Conservation (phyloP, 1,284 basidiomycete genomes). For the Puccinia triticina region DNA sequence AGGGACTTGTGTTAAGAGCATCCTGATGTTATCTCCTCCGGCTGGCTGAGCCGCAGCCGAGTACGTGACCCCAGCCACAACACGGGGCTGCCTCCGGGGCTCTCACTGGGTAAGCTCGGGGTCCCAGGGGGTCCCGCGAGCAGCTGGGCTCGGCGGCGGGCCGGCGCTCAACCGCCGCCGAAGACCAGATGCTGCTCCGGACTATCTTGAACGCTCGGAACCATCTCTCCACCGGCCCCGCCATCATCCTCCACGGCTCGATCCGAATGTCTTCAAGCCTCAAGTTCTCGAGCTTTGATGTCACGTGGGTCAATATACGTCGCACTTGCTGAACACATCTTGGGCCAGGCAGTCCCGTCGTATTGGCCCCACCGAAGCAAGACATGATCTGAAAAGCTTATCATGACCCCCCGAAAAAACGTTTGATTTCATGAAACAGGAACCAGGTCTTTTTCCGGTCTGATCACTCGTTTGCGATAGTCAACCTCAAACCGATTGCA, state of each 20-base stretch:
- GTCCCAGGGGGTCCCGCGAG: no score
- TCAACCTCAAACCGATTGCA: slow-evolving; percentile 60
- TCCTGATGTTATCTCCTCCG: no score
- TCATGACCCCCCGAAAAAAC: neutral
- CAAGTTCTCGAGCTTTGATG: slow-evolving; percentile 43
- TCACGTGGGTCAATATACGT: slow-evolving; percentile 23
- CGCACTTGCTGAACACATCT: neutral
- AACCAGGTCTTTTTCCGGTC: slow-evolving; percentile 38
- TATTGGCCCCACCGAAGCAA: neutral
- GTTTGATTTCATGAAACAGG: neutral
- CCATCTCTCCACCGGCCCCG: neutral
- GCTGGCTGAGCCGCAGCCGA: no score
- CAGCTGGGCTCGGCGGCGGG: no score
- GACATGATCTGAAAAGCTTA: neutral
- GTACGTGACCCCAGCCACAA: no score
- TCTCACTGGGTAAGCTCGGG: no score
- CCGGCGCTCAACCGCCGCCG: no score
- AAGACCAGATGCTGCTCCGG: slow-evolving; percentile 6
- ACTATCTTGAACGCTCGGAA: neutral
- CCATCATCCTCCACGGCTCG: neutral
- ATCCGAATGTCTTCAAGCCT: slow-evolving; percentile 32
- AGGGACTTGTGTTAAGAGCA: no score
- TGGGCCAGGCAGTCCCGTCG: neutral
- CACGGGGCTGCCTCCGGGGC: no score
- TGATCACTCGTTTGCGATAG: slow-evolving; percentile 52